A percentile compares a stretch with the other conserved stretches of the same genome.
These are phyloP conservation scores for Cryptococcus neoformans DNA, from an alignment of 1,284 basidiomycete genomes.

Conservation along the genomic window DNA sequence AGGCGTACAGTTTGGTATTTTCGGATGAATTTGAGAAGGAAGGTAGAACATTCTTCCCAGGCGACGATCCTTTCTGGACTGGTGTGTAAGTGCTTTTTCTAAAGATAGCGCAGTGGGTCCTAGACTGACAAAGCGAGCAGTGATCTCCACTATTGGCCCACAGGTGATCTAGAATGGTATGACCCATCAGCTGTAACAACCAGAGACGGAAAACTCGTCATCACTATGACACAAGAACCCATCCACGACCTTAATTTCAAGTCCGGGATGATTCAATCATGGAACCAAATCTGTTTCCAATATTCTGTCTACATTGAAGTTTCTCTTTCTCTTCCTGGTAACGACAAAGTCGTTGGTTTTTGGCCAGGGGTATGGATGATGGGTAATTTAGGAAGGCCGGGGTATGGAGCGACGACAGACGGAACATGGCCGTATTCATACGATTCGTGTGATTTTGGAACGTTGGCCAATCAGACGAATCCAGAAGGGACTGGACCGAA, in stretches of 20 bases:
- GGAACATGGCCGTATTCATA: slow-evolving; percentile 55
- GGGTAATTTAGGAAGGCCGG: slow-evolving; percentile 52
- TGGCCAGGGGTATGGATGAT: slow-evolving; percentile 55
- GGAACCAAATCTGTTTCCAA: slow-evolving; percentile 53
- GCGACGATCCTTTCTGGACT: slow-evolving; percentile 54
- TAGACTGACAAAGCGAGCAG: slow-evolving; percentile 54
- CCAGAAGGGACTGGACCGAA: slow-evolving; percentile 43
- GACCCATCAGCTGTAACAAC: slow-evolving; percentile 80
- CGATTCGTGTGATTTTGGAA: slow-evolving; percentile 41
- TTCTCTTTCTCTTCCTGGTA: slow-evolving; percentile 42
- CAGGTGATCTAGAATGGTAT: slow-evolving; percentile 53
- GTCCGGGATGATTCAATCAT: slow-evolving; percentile 54
- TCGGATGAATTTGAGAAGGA: slow-evolving; percentile 83
- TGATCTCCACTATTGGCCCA: slow-evolving; percentile 52
- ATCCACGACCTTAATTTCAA: slow-evolving; percentile 74
- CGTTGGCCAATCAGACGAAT: slow-evolving; percentile 48
- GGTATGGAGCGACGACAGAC: slow-evolving; percentile 65
- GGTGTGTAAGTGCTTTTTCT: slow-evolving; percentile 25
- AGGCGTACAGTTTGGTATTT: slow-evolving; percentile 67
- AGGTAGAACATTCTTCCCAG: slow-evolving; percentile 55
- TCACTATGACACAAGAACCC: slow-evolving; percentile 66
- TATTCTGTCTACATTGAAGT: slow-evolving; percentile 45
- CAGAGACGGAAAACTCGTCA: slow-evolving; percentile 69
- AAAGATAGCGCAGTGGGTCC: too few species aligned
- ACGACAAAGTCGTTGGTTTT: slow-evolving; percentile 46